phyloP scores from a whole-genome alignment of 306 rosid species.

The Parietaria judaica region DNA sequence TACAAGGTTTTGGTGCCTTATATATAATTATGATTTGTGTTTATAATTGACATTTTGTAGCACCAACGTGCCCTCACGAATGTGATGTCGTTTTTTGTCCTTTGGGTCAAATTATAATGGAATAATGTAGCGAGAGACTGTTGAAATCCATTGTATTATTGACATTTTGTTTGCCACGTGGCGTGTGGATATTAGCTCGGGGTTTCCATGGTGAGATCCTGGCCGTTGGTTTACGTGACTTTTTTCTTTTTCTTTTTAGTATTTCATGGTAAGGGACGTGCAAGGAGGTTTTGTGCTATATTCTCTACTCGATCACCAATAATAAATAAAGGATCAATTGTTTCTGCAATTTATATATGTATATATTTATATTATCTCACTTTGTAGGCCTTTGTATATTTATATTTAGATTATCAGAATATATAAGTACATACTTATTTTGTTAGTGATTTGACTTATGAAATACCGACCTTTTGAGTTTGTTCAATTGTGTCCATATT shows the following conservation, averaged over 20 bases:
- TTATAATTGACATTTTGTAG: background rate
- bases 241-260: background rate
- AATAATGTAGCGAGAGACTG: background rate
- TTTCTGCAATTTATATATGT: too few species aligned
- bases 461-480: too few species aligned
- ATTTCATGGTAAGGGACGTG: constrained; percentile 20
- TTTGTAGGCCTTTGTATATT: too few species aligned
- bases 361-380: too few species aligned
- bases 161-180: background rate
- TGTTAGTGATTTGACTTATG: too few species aligned
- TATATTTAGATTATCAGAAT: too few species aligned
- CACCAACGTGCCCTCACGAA: constrained; percentile 49
- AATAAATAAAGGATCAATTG: too few species aligned
- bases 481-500: too few species aligned
- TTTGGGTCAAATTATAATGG: constrained; percentile 11
- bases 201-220: background rate
- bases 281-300: constrained; percentile 18
- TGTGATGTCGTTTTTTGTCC: constrained; percentile 20
- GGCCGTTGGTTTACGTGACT: constrained; percentile 8
- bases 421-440: too few species aligned
- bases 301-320: too few species aligned
- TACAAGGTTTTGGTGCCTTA: constrained; percentile 26
- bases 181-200: background rate
- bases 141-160: background rate
- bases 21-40: constrained; percentile 15